Evolutionary conservation across 306 rosid genomes (phyloP).

Genomic region (Lotus japonicus): DNA sequence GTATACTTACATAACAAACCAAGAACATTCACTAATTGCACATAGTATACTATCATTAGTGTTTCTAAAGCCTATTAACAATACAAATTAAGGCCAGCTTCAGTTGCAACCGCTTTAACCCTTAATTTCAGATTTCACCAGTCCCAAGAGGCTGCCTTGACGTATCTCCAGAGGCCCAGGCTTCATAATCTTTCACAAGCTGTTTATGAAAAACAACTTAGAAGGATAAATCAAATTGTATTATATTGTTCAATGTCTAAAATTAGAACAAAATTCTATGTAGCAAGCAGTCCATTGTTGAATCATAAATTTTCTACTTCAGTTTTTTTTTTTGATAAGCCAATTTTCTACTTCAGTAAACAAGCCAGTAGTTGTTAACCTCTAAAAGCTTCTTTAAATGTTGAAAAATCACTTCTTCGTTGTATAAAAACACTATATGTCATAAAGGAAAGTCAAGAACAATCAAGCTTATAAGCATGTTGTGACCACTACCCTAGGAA

Average conservation of each 20-base stretch:
- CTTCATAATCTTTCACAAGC: conserved; percentile 91
- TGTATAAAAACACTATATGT: background rate
- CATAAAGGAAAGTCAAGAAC: background rate
- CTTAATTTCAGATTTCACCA: conserved; percentile 33
- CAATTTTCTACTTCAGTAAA: too few species aligned
- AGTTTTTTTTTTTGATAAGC: too few species aligned
- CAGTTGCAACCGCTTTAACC: conserved; percentile 1
- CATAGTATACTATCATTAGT: background rate
- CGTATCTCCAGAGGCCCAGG: conserved; percentile 70
- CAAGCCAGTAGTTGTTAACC: background rate
- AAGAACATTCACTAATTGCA: background rate
- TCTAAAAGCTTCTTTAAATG: background rate
- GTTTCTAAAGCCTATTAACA: conserved; percentile 13
- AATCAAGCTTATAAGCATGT: background rate
- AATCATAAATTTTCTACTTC: background rate
- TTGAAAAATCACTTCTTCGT: background rate
- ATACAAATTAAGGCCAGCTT: conserved; percentile 7
- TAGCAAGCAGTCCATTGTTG: background rate
- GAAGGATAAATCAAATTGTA: background rate
- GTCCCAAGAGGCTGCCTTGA: conserved; percentile 61
- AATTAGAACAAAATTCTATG: conserved; percentile 8
- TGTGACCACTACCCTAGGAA: background rate
- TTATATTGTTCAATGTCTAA: background rate
- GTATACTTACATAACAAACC: too few species aligned
- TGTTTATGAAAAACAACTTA: conserved; percentile 24